These are phyloP conservation scores for Neonectria neomacrospora DNA, from an alignment of 2,329 filamentous ascomycete species.

Conservation along the genomic window DNA sequence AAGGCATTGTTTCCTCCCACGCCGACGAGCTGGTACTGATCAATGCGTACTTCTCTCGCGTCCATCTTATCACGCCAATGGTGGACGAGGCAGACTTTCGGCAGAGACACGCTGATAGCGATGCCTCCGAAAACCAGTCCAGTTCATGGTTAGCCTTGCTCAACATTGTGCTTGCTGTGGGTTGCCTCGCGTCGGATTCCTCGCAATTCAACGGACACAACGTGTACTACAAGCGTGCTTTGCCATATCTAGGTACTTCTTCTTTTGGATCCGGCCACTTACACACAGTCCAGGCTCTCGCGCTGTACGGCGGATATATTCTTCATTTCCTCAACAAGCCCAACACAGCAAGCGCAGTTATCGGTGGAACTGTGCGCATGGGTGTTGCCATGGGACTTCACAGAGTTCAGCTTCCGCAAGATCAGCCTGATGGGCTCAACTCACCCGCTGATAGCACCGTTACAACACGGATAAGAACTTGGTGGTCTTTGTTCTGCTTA, in stretches of 20 bases:
- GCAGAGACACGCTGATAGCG: slow-evolving; percentile 33
- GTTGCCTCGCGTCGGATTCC: not conserved
- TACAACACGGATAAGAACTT: slow-evolving; percentile 73
- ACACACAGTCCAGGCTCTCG: slow-evolving; percentile 76
- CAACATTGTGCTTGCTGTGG: slow-evolving; percentile 1
- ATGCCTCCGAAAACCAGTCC: slow-evolving; percentile 39
- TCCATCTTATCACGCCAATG: not conserved
- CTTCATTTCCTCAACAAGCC: slow-evolving; percentile 80
- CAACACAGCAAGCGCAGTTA: slow-evolving; percentile 77
- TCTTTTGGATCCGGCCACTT: slow-evolving; percentile 67
- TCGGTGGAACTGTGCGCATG: slow-evolving; percentile 76
- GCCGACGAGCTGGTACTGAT: slow-evolving; percentile 7
- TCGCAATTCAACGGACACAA: not conserved
- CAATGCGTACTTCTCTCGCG: not conserved
- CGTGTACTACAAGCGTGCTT: slow-evolving; percentile 72
- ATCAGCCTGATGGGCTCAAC: not conserved
- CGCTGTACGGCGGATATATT: slow-evolving; percentile 77
- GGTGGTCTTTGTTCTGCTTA: slow-evolving; percentile 79
- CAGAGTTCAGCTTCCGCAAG: slow-evolving; percentile 59
- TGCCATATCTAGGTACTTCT: slow-evolving; percentile 73
- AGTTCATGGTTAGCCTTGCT: slow-evolving; percentile 42
- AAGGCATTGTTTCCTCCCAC: not conserved
- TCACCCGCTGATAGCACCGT: slow-evolving; percentile 19
- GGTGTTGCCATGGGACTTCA: slow-evolving; percentile 76
- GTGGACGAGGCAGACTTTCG: slow-evolving; percentile 1